Percentiles rank a stretch among this genome's conserved stretches.
Evolutionary conservation across 345 rosid genomes (phyloP).

Genomic region (Arabis alpina): DNA sequence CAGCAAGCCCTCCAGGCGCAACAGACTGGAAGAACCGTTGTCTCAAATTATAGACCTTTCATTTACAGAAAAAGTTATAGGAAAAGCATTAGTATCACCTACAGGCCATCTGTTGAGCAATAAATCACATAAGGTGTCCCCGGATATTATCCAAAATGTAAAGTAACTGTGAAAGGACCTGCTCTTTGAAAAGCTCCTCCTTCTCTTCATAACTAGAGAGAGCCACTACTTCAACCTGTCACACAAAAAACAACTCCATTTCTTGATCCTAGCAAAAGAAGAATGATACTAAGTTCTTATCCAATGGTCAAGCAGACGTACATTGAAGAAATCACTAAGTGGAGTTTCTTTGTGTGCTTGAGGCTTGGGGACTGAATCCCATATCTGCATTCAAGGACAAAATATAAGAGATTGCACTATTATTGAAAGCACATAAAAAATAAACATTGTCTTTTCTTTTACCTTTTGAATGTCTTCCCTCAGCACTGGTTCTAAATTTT

Average conservation of each 20-base stretch:
- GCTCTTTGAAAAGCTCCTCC: slow-evolving; percentile 95
- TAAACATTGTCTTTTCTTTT: slow-evolving; percentile 16
- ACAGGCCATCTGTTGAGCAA: slow-evolving; percentile 21
- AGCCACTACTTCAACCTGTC: slow-evolving; percentile 96
- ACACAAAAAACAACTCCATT: slow-evolving; percentile 28
- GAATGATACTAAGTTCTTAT: slow-evolving; percentile 28
- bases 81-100: slow-evolving; percentile 10
- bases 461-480: slow-evolving; percentile 99
- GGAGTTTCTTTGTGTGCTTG: slow-evolving; percentile 92
- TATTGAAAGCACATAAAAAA: slow-evolving; percentile 31
- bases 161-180: slow-evolving; percentile 54
- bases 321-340: slow-evolving; percentile 95
- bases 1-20: slow-evolving; percentile 99
- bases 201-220: slow-evolving; percentile 98
- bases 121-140: slow-evolving; percentile 22
- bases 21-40: slow-evolving; percentile 85
- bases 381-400: slow-evolving; percentile 65
- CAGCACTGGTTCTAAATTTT: slow-evolving; percentile 90
- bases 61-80: slow-evolving; percentile 29
- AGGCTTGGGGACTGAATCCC: slow-evolving; percentile 97
- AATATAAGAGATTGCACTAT: slow-evolving; percentile 20
- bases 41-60: slow-evolving; percentile 86
- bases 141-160: slow-evolving; percentile 27
- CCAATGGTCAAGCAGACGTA: slow-evolving; percentile 42
- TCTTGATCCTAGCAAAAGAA: slow-evolving; percentile 19